phyloP scores from a whole-genome alignment of 1,284 basidiomycete species.

The Fomitopsis schrenkii region DNA sequence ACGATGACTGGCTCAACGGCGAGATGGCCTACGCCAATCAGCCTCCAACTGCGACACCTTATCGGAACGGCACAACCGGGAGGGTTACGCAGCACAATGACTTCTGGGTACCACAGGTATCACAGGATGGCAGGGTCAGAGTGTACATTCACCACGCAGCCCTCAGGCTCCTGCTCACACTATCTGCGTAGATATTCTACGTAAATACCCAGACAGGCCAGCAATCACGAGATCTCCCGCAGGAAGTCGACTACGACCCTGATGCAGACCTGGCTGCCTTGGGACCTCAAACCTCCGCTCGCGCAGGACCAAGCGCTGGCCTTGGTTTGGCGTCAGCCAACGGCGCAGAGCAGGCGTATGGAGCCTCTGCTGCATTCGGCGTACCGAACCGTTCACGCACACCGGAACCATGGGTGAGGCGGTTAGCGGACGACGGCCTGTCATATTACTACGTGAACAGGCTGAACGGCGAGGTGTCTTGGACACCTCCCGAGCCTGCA shows the following conservation, averaged over 20 bases:
- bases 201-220: constrained; percentile 90
- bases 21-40: constrained; percentile 17
- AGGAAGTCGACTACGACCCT: constrained; percentile 56
- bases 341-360: constrained; percentile 15
- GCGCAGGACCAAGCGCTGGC: constrained; percentile 49
- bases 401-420: constrained; percentile 77
- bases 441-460: constrained; percentile 80
- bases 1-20: constrained; percentile 26
- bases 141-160: background rate
- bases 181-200: constrained; percentile 75
- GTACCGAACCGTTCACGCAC: constrained; percentile 52
- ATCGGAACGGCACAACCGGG: constrained; percentile 11
- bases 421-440: constrained; percentile 81
- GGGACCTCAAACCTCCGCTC: constrained; percentile 50
- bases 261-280: constrained; percentile 59
- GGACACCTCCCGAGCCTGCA: constrained; percentile 51
- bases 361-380: constrained; percentile 53
- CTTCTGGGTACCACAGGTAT: constrained; percentile 78
- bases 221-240: constrained; percentile 82
- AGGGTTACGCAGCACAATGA: constrained; percentile 48
- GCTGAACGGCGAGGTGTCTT: constrained; percentile 61
- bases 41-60: constrained; percentile 5
- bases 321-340: constrained; percentile 35
- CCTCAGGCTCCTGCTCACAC: constrained; percentile 1
- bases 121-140: constrained; percentile 68